Evolutionary conservation across 2,329 filamentous ascomycete genomes (phyloP).

Genomic region (Phialemonium atrogriseum): DNA sequence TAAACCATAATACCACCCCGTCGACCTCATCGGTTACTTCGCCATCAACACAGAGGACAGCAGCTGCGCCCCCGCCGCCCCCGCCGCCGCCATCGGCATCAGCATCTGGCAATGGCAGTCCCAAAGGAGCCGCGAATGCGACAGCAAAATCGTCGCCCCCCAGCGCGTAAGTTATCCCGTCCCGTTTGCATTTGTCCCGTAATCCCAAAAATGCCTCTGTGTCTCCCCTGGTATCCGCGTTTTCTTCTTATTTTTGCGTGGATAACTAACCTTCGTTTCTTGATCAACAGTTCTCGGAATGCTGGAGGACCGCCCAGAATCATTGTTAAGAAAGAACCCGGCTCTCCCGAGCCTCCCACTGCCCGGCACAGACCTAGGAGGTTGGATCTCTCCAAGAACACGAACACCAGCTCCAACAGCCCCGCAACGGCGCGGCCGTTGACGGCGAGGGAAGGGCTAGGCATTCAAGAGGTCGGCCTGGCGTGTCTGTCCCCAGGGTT

Average conservation of each 20-base stretch:
- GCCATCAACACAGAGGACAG: slow-evolving; percentile 35
- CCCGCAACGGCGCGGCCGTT: slow-evolving; percentile 62
- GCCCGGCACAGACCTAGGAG: slow-evolving; percentile 68
- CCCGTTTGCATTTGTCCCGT: slow-evolving; percentile 2
- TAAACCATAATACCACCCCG: slow-evolving; percentile 17
- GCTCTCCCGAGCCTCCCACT: slow-evolving; percentile 70
- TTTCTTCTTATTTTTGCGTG: slow-evolving; percentile 11
- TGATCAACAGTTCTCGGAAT: slow-evolving; percentile 37
- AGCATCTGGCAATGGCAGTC: slow-evolving; percentile 43
- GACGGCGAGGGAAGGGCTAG: slow-evolving; percentile 69
- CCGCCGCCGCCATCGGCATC: not conserved
- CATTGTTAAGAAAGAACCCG: slow-evolving; percentile 92
- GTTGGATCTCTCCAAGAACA: slow-evolving; percentile 67
- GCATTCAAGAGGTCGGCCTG: slow-evolving; percentile 85
- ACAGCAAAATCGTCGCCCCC: slow-evolving; percentile 47
- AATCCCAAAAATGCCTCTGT: too few species aligned
- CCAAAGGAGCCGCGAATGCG: slow-evolving; percentile 29
- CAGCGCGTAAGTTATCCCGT: slow-evolving; percentile 43
- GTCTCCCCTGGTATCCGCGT: too few species aligned
- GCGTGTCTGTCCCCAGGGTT: slow-evolving; percentile 95
- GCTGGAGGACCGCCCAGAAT: slow-evolving; percentile 62
- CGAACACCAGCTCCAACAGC: slow-evolving; percentile 39
- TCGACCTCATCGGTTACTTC: slow-evolving; percentile 27
- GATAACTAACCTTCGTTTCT: slow-evolving; percentile 15
- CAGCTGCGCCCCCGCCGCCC: slow-evolving; percentile 28